Evolutionary conservation across 129 eudicot genomes (phyloP).

Genomic region (Lactuca sativa): DNA sequence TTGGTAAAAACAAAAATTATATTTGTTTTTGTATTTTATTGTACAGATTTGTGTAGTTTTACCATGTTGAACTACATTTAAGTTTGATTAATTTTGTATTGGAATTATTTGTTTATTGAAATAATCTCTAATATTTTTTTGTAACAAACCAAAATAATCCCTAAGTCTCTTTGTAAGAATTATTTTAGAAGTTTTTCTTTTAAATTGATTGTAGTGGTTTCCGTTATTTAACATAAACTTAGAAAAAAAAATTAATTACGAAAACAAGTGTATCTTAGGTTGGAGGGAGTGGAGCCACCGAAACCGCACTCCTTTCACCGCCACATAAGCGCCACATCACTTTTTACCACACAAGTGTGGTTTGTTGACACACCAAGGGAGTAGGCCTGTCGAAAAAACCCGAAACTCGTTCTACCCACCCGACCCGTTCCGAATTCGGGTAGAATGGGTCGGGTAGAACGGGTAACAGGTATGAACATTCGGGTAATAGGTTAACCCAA

Average conservation of each 20-base stretch:
- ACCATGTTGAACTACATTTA: slow-evolving; percentile 16
- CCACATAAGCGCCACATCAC: too few relatives aligned
- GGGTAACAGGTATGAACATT: too few relatives aligned
- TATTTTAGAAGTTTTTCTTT: background rate
- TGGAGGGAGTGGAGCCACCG: too few relatives aligned
- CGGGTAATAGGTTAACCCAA: too few relatives aligned
- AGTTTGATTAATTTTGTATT: background rate
- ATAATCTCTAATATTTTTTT: background rate
- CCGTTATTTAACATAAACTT: background rate
- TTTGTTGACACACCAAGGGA: too few relatives aligned
- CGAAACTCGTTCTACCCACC: too few relatives aligned
- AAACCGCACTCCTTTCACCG: too few relatives aligned
- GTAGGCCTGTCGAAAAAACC: too few relatives aligned
- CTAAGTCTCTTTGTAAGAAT: background rate
- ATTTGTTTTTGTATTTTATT: slow-evolving; percentile 17
- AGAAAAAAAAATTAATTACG: background rate
- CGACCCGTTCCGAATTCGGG: too few relatives aligned
- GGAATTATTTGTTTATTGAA: background rate
- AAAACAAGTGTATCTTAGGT: too few relatives aligned
- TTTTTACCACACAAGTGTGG: too few relatives aligned
- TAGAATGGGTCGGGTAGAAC: too few relatives aligned
- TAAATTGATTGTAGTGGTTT: background rate
- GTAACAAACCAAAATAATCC: background rate
- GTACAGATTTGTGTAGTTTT: slow-evolving; percentile 23
- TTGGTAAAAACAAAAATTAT: slow-evolving; percentile 10